Percentiles rank a stretch among this genome's conserved stretches.
Evolutionary conservation across 192 early-diverging fungal genomes (phyloP).

Genomic region (Oehlia diaphana): DNA sequence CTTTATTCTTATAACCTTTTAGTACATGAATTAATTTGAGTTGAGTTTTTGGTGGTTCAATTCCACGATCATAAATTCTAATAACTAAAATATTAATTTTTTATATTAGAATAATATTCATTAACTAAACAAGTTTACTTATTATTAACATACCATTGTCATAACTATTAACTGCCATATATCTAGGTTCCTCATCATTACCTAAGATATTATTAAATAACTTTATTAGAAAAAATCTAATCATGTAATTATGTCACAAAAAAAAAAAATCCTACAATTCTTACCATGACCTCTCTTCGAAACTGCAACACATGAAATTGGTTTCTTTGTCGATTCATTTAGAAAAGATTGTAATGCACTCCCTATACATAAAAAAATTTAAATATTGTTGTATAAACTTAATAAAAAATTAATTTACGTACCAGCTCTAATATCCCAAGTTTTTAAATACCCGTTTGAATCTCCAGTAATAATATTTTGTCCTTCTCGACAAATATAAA

Average conservation of each 20-base stretch:
- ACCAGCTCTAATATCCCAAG: constrained; percentile 87
- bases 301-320: constrained; percentile 75
- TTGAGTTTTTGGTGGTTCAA: constrained; percentile 68
- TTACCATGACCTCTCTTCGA: constrained; percentile 39
- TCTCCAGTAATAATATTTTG: constrained; percentile 79
- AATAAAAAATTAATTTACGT: constrained; percentile 25
- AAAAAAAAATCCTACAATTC: background rate
- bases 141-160: constrained; percentile 71
- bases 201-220: constrained; percentile 33
- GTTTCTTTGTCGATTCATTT: constrained; percentile 70
- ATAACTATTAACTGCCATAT: constrained; percentile 90
- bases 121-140: background rate
- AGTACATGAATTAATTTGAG: constrained; percentile 76
- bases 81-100: constrained; percentile 56
- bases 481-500: constrained; percentile 76
- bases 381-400: background rate
- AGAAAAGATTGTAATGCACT: constrained; percentile 48
- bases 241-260: background rate
- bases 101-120: background rate
- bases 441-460: constrained; percentile 82
- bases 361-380: background rate
- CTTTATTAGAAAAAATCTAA: background rate
- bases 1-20: constrained; percentile 90
- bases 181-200: constrained; percentile 64
- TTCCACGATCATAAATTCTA: constrained; percentile 88